Evolutionary conservation across 305 asterid species (phyloP).

Genomic region (Ajuga reptans): DNA sequence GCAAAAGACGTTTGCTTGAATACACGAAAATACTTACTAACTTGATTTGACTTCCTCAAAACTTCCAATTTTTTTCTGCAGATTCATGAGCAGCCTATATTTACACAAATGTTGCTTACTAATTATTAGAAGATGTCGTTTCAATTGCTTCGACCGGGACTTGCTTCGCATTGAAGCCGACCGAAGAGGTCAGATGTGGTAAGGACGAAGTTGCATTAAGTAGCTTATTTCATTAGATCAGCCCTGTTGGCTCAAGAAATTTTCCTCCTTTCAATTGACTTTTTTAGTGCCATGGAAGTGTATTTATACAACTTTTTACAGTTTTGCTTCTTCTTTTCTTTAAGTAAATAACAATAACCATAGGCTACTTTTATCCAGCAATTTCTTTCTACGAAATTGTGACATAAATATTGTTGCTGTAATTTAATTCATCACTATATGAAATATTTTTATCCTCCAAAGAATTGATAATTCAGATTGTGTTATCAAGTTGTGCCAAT

Average conservation of each 20-base stretch:
- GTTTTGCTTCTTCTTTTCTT: neutral
- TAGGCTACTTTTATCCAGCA: neutral
- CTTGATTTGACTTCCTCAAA: neutral
- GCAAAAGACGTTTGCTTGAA: neutral
- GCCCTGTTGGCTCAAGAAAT: neutral
- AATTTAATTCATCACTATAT: neutral
- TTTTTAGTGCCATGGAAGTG: neutral
- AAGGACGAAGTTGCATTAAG: conserved; percentile 17
- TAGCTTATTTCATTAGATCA: neutral
- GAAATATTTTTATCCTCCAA: neutral
- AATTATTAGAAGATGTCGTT: neutral
- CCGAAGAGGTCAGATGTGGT: conserved; percentile 17
- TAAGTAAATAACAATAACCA: neutral
- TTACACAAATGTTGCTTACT: neutral
- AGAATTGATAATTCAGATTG: neutral
- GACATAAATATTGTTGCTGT: neutral
- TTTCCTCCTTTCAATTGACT: neutral
- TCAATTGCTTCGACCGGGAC: conserved; percentile 3
- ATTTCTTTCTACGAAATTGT: neutral
- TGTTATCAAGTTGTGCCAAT: neutral
- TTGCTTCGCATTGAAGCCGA: conserved; percentile 16
- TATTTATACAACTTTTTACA: conserved; percentile 4
- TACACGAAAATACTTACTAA: neutral
- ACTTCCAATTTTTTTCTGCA: conserved; percentile 1
- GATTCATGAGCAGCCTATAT: conserved; percentile 24